Percentiles rank a stretch among this genome's conserved stretches.
Evolutionary conservation across 257 asterid species (phyloP).

Genomic region (Cruciata laevipes): DNA sequence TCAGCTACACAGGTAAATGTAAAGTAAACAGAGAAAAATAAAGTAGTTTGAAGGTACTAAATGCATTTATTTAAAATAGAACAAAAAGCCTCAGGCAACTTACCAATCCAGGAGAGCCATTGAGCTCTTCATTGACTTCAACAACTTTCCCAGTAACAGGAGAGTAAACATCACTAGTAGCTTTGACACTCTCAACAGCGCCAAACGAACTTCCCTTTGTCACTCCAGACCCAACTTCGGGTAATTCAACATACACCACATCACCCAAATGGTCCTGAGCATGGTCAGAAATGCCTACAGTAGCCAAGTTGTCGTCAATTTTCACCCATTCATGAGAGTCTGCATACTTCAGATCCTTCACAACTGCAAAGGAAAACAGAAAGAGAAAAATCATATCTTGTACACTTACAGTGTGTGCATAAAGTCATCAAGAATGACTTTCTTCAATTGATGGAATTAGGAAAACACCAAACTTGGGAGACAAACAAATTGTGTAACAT

Average conservation of each 20-base stretch:
- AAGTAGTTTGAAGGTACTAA: background rate
- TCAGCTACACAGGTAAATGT: background rate
- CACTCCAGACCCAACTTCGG: slow-evolving; percentile 66
- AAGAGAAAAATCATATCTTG: background rate
- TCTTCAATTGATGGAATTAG: background rate
- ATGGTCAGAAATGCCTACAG: slow-evolving; percentile 86
- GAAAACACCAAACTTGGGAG: slow-evolving; percentile 3
- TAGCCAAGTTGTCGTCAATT: slow-evolving; percentile 69
- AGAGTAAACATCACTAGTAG: slow-evolving; percentile 86
- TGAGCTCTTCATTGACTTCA: slow-evolving; percentile 63
- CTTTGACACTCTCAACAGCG: slow-evolving; percentile 97
- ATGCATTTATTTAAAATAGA: background rate
- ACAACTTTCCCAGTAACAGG: slow-evolving; percentile 88
- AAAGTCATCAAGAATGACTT: background rate
- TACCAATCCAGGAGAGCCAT: slow-evolving; percentile 74
- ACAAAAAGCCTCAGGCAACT: slow-evolving; percentile 23
- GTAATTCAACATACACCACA: slow-evolving; percentile 85
- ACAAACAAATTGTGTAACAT: background rate
- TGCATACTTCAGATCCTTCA: slow-evolving; percentile 80
- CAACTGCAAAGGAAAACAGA: slow-evolving; percentile 36
- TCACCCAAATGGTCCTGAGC: slow-evolving; percentile 96
- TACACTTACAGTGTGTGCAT: no score
- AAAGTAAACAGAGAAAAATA: background rate
- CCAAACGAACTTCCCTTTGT: slow-evolving; percentile 77
- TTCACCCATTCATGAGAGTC: slow-evolving; percentile 96